phyloP scores from a whole-genome alignment of 164 flowering plant species.

The Dillenia turbinata region DNA sequence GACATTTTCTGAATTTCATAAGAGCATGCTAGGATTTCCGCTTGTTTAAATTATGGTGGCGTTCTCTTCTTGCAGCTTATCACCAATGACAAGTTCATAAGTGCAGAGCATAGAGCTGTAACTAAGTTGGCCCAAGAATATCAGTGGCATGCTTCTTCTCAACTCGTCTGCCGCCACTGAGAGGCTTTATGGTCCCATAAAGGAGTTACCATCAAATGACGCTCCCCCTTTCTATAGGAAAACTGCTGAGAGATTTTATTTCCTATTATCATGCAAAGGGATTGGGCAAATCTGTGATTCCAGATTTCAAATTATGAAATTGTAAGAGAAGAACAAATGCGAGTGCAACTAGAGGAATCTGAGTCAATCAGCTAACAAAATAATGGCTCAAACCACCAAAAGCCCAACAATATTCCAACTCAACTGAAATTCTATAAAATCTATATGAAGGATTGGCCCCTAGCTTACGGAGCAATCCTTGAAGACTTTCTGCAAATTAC shows the following conservation, averaged over 20 bases:
- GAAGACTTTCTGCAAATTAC: too few species aligned
- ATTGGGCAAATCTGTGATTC: constrained; percentile 18
- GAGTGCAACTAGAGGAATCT: too few species aligned
- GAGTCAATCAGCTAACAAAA: constrained; percentile 1
- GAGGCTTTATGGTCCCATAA: constrained; percentile 34
- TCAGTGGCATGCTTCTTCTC: constrained; percentile 37
- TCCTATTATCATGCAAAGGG: constrained; percentile 11
- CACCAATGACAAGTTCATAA: constrained; percentile 34
- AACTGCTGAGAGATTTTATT: constrained; percentile 16
- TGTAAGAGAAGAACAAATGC: not conserved
- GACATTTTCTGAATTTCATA: not conserved
- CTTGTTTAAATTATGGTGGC: not conserved
- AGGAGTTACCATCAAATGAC: constrained; percentile 33
- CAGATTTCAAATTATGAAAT: constrained; percentile 12
- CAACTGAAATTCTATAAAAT: not conserved
- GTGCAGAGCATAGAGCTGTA: constrained; percentile 30
- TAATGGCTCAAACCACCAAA: not conserved
- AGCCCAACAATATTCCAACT: not conserved
- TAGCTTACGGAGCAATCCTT: too few species aligned
- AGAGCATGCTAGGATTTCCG: not conserved
- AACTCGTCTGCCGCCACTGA: not conserved
- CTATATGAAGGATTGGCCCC: too few species aligned
- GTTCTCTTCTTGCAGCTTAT: constrained; percentile 25
- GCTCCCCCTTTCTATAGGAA: constrained; percentile 31
- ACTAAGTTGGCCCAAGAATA: constrained; percentile 33